Percentiles rank a stretch among this genome's conserved stretches.
These are phyloP conservation scores for Chlorella sp. DNA, from an alignment of 139 green algal genomes.

Conservation along the genomic window DNA sequence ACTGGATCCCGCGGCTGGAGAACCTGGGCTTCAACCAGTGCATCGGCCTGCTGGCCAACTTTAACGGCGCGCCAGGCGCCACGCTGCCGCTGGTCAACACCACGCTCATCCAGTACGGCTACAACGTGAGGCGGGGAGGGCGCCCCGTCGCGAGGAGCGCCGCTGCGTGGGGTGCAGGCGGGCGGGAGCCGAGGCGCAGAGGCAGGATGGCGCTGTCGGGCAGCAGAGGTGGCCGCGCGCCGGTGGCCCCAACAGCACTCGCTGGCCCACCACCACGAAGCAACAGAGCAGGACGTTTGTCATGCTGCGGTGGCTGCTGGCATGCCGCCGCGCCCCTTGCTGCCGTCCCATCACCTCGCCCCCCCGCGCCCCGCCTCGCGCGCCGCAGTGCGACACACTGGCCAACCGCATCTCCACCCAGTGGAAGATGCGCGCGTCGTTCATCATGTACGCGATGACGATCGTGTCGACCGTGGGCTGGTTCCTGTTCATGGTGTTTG, in stretches of 20 bases:
- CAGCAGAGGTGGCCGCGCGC: too few species aligned
- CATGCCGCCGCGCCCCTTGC: background rate
- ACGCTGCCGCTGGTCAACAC: background rate
- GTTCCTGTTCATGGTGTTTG: slow-evolving; percentile 95
- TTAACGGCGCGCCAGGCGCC: background rate
- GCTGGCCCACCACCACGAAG: too few species aligned
- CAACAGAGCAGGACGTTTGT: too few species aligned
- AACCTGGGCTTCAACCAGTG: background rate
- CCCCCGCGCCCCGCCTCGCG: slow-evolving; percentile 1
- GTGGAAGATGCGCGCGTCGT: slow-evolving; percentile 75
- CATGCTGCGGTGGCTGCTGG: background rate
- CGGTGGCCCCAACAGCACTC: too few species aligned
- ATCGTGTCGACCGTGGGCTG: slow-evolving; percentile 87
- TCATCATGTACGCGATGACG: slow-evolving; percentile 92
- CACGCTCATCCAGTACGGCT: background rate
- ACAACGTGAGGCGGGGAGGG: slow-evolving; percentile 3
- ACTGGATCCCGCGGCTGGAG: slow-evolving; percentile 1
- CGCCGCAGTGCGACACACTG: slow-evolving; percentile 61
- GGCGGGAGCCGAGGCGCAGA: background rate
- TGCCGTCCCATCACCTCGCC: background rate
- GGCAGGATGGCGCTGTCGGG: too few species aligned
- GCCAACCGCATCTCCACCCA: slow-evolving; percentile 38
- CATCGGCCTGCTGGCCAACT: slow-evolving; percentile 31
- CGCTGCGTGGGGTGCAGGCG: background rate
- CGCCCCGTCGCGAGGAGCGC: background rate